Base-by-base conservation (phyloP, 2,329 filamentous ascomycete genomes). In the Byssoonygena ceratinophila region DNA sequence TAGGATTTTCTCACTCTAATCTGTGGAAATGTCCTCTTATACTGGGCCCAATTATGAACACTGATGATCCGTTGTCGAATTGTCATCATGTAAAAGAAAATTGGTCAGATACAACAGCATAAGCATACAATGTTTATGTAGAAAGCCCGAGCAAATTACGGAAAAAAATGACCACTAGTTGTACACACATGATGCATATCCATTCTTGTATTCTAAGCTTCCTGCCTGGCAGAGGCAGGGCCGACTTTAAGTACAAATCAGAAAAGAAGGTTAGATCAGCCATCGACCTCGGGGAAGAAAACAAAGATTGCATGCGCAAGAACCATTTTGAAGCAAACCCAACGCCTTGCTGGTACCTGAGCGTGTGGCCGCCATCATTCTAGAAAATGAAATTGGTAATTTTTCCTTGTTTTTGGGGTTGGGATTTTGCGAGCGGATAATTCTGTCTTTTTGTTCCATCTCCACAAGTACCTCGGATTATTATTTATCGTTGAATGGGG, bases 261-360 rank as follows among this genome's bases (percentile, higher is more conserved):
- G 23, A 20, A n/a, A 39, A 41, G 34, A 32, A 40, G 47, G 23
- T 14, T 12, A 45, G 29, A 32, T 51, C 22, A 39, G 27, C 22
- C n/a, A 22, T 29, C 48, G 20, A 25, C n/a, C 31, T n/a, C 3
- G 22, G 25, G 12, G 27, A 9, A 1, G 32, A 16, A 18, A 7
- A 40, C 31, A 12, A 34, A 23, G 25, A 34, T 34, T 39, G 16
- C 25, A 34, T 9, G 37, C 16, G 9, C 25, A 50, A 50, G 47
- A 22, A 31, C 20, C n/a, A n/a, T 40, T 41, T 50, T 25, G 12
- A 55, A 46, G 49, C 47, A 57, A 52, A 45, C 56, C 53, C 54
- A 61, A 61, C 59, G 57, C 59, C 59, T 55, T 57, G 59, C 57
- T 62, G 58, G 23, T 43, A 34, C 36, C 59, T 55, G 57, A 57